Base-by-base conservation (phyloP, 139 green algal genomes). In the Tetraselmis striata region DNA sequence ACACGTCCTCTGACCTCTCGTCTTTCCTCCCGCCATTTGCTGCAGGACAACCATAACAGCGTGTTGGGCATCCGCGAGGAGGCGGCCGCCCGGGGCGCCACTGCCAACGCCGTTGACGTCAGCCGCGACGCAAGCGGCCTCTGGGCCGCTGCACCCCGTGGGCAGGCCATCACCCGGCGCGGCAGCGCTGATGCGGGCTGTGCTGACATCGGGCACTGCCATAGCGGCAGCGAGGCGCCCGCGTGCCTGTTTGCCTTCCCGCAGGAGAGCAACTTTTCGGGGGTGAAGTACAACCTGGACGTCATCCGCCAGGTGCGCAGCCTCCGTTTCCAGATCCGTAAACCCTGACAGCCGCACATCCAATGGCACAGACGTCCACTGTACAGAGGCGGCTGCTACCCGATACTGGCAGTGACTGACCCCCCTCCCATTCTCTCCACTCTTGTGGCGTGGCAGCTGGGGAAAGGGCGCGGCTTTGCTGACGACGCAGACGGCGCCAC, bases 191-290 rank as follows among this genome's bases (percentile, higher is more conserved):
- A n/a, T 25, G 30, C 28, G 26, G 67, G 79, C 26, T 1, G 23
- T 29, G 32, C 23, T 18, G 75, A 29, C 1, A 25, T 67, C 2
- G 45, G 77, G 23, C 81, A 83, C 78, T 77, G 80, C 25, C 0
- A 31, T 31, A 5, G 23, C 45, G 27, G 5, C 67, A 1, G 23
- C n/a, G 1, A 2, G 29, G 28, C 31, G n/a, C 28, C 31, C 31
- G 26, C 78, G 28, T 32, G 29, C 23, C 77, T 98, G 45, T 93
- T 98, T 75, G 91, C 92, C 0, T 84, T 93, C n/a, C 94, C 95
- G 0, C 30, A 87, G 0, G 95, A 98, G 82, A 95, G 91, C 85
- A 98, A 98, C 87, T 95, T 98, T 82, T 94, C 85, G 0, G 95
- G 95, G 1, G 84, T 59, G 32, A 79, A 91, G 23, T 91, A 88